Base-by-base conservation (phyloP, 2,329 filamentous ascomycete species). In the Fusarium mundagurra region DNA sequence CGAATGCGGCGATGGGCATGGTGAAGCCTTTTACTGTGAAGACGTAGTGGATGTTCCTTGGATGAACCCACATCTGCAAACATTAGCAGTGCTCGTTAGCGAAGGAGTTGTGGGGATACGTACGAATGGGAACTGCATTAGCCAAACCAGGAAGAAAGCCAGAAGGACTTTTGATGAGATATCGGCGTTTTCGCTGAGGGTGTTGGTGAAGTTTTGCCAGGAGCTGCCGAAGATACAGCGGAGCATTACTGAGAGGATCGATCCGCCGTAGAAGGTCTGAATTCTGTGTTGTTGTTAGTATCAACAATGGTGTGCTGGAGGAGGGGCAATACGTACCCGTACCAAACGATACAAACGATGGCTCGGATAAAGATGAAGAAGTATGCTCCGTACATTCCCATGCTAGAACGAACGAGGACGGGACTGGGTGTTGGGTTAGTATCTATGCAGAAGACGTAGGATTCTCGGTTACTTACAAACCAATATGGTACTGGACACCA, bases 41-140 rank as follows among this genome's bases (percentile, higher is more conserved):
- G 51, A 55, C 51, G 14, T 55, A 55, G 51, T 55, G 51, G 11
- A 55, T 55, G 2, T 55, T 55, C 14, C 51, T 13, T 1, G 51
- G 51, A 5, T 55, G 51, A 55, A 55, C 34, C 51, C 51, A 55
- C 51, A 55, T 55, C 51, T 55, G 3, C 20, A 10, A 7, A 8
- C 0, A 12, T 54, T 13, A 54, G 50, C 5, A 7, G 2, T 27
- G 9, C 0, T 2, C 3, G 9, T 36, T 6, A 16, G 2, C 8
- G 9, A 9, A 13, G 8, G 8, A 12, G 4, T 1, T 12, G 0
- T 8, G 2, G 3, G 14, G 8, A 17, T 17, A 18, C 51, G 8
- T 3, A 55, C 51, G 24, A 55, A 55, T 0, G 51, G 51, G 24
- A 55, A 55, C 4, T 55, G 51, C 51, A 55, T 55, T 1, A 41